Evolutionary conservation across 352 stramenopile species (phyloP).

Genomic region (Phytophthora multivora): DNA sequence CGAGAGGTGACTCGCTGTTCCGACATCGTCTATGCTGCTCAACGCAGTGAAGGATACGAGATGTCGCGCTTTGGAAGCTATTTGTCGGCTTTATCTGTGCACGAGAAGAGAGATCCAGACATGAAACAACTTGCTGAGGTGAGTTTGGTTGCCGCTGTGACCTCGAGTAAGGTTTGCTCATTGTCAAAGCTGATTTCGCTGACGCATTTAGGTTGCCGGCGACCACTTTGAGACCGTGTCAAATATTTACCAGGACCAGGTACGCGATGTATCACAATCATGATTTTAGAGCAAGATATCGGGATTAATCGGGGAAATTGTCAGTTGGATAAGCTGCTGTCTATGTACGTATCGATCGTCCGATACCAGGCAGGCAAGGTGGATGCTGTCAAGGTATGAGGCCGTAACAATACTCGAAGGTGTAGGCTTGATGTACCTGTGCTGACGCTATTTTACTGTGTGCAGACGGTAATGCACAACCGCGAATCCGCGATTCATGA

Average conservation of each 20-base stretch:
- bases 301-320: slow-evolving; percentile 5
- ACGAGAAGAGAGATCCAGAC: slow-evolving; percentile 76
- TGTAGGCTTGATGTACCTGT: too few species aligned
- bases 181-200: background rate
- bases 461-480: slow-evolving; percentile 85
- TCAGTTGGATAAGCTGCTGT: slow-evolving; percentile 81
- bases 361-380: slow-evolving; percentile 87
- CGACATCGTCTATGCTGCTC: slow-evolving; percentile 79
- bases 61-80: slow-evolving; percentile 88
- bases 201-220: slow-evolving; percentile 49
- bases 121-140: slow-evolving; percentile 81
- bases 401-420: too few species aligned
- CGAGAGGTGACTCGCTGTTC: slow-evolving; percentile 82
- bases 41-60: slow-evolving; percentile 85
- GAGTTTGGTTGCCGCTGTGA: background rate
- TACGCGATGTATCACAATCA: slow-evolving; percentile 16
- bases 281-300: background rate
- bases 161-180: background rate
- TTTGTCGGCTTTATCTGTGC: slow-evolving; percentile 71
- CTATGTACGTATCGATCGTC: slow-evolving; percentile 88
- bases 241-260: slow-evolving; percentile 88
- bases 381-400: slow-evolving; percentile 80
- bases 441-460: background rate
- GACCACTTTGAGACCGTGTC: slow-evolving; percentile 88
- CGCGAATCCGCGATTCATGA: slow-evolving; percentile 85